Conservation (phyloP, 257 asterid genomes). For the Scutellaria minor region DNA sequence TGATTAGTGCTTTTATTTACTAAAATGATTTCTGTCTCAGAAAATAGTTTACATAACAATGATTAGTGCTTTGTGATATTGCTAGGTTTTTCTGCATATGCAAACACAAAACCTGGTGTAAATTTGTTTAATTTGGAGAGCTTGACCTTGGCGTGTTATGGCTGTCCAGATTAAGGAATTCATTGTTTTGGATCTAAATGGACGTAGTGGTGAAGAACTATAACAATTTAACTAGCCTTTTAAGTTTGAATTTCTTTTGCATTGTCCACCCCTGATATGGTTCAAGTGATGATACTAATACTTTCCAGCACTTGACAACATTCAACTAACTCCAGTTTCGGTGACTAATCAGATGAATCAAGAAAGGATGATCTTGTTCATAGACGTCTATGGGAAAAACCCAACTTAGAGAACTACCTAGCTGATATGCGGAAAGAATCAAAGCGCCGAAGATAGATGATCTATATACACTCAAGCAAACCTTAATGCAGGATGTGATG, state of each 20-base stretch:
- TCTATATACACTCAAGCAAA: not conserved
- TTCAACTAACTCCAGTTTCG: slow-evolving; percentile 36
- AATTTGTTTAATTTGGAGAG: too few species aligned
- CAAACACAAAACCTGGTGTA: too few species aligned
- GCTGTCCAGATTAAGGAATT: not conserved
- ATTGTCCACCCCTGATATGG: not conserved
- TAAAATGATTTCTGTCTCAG: not conserved
- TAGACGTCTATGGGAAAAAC: slow-evolving; percentile 82
- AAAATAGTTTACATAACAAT: slow-evolving; percentile 1
- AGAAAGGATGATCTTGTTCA: slow-evolving; percentile 74
- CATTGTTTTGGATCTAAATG: slow-evolving; percentile 1
- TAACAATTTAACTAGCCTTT: slow-evolving; percentile 5
- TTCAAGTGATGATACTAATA: not conserved
- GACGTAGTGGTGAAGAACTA: not conserved
- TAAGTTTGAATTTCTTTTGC: not conserved
- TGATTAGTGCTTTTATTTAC: too few species aligned
- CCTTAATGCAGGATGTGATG: not conserved
- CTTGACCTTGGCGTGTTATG: not conserved
- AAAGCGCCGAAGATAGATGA: slow-evolving; percentile 75
- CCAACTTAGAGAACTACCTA: slow-evolving; percentile 75
- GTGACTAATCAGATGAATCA: slow-evolving; percentile 57
- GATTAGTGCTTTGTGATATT: not conserved
- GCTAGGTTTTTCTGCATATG: slow-evolving; percentile 10
- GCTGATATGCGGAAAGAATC: slow-evolving; percentile 92
- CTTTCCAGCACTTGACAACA: not conserved